Evolutionary conservation across 2,329 filamentous ascomycete genomes (phyloP).

Genomic region (Rasamsonia emersonii): DNA sequence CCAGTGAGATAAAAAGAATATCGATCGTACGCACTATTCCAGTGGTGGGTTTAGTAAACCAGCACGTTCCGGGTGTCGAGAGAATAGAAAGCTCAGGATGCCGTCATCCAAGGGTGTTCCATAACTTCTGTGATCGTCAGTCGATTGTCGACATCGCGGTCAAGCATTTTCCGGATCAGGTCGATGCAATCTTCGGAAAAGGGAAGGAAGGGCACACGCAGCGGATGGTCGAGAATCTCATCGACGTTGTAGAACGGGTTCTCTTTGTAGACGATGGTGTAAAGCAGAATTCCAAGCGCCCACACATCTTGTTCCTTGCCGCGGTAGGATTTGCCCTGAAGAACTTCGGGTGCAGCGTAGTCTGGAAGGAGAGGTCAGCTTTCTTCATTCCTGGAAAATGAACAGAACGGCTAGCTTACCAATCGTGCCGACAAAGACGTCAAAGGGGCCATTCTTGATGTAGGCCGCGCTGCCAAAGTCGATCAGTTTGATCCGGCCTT

Average conservation of each 20-base stretch:
- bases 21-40: too few relatives aligned
- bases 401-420: conserved; percentile 49
- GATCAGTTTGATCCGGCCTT: conserved; percentile 92
- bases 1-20: too few relatives aligned
- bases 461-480: conserved; percentile 98
- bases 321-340: conserved; percentile 82
- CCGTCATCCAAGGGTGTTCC: conserved; percentile 68
- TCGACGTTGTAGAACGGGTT: conserved; percentile 99
- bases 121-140: conserved; percentile 83
- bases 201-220: conserved; percentile 66
- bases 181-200: conserved; percentile 81
- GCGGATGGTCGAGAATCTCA: conserved; percentile 95
- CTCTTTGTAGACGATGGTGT: conserved; percentile 99
- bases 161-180: conserved; percentile 81
- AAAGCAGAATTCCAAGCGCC: conserved; percentile 92
- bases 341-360: conserved; percentile 95
- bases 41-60: too few relatives aligned
- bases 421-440: conserved; percentile 97
- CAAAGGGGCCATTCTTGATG: conserved; percentile 96
- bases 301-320: conserved; percentile 98
- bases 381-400: not conserved
- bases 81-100: conserved; percentile 13
- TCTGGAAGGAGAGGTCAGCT: conserved; percentile 46
- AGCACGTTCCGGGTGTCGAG: not conserved
- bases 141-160: conserved; percentile 74